Evolutionary conservation across 257 asterid genomes (phyloP).

Genomic region (Cynanchum wilfordii): DNA sequence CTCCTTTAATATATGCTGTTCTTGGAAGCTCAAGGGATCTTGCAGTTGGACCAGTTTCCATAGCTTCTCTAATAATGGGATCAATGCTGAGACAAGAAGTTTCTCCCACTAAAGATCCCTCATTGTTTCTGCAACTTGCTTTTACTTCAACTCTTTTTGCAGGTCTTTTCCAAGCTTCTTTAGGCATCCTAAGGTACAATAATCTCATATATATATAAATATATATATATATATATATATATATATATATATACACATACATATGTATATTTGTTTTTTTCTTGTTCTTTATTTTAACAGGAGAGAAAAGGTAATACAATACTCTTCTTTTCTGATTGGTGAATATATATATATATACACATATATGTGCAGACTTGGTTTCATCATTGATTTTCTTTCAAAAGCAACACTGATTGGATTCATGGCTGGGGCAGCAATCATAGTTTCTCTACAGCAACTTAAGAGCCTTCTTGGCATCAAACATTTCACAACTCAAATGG

Average conservation of each 20-base stretch:
- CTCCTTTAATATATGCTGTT: constrained; percentile 73
- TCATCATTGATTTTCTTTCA: constrained; percentile 74
- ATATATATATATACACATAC: no score
- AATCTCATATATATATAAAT: not conserved
- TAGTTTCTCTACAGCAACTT: constrained; percentile 82
- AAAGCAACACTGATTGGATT: constrained; percentile 84
- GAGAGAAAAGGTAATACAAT: not conserved
- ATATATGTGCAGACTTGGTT: constrained; percentile 55
- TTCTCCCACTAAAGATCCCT: constrained; percentile 52
- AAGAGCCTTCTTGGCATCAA: constrained; percentile 70
- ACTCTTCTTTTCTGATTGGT: not conserved
- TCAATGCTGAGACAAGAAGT: constrained; percentile 73
- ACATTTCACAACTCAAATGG: constrained; percentile 70
- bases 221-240: no score
- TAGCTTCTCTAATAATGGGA: constrained; percentile 73
- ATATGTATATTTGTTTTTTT: no score
- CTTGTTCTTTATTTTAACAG: not conserved
- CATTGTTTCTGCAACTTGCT: constrained; percentile 76
- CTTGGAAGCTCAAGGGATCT: constrained; percentile 92
- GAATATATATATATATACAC: not conserved
- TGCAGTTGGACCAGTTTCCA: constrained; percentile 87
- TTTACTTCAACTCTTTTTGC: constrained; percentile 80
- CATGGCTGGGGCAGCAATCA: constrained; percentile 91
- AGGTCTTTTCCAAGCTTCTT: constrained; percentile 74
- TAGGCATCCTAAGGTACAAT: constrained; percentile 63